Evolutionary conservation across 2,329 filamentous ascomycete genomes (phyloP).

Genomic region (Aaosphaeria arxii): DNA sequence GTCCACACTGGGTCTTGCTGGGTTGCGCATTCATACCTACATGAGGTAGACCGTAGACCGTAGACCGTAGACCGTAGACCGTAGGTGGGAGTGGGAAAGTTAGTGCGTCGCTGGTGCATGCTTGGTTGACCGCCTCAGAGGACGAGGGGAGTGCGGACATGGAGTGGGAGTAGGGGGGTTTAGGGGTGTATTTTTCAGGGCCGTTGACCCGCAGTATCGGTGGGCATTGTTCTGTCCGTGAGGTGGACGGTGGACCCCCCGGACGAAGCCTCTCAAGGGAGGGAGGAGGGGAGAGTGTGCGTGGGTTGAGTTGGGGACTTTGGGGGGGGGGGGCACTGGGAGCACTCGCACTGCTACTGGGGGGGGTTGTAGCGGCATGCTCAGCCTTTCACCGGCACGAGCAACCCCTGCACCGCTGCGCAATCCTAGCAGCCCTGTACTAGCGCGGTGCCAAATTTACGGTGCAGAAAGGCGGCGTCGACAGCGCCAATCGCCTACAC

Average conservation of each 20-base stretch:
- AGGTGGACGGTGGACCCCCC: conserved; percentile 1
- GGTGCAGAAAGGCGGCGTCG: conserved; percentile 13
- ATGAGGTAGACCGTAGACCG: too few relatives aligned
- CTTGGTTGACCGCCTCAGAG: background rate
- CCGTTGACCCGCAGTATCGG: conserved; percentile 13
- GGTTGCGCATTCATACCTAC: too few relatives aligned
- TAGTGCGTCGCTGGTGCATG: background rate
- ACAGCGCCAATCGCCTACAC: conserved; percentile 9
- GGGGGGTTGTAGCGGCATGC: conserved; percentile 1
- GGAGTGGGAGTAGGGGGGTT: background rate
- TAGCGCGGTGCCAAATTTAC: conserved; percentile 23
- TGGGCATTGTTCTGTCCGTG: conserved; percentile 7
- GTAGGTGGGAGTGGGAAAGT: too few relatives aligned
- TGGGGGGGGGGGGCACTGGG: background rate
- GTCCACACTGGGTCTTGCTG: too few relatives aligned
- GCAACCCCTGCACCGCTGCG: background rate
- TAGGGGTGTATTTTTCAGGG: background rate
- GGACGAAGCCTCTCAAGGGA: background rate
- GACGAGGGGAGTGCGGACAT: background rate
- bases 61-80: too few relatives aligned
- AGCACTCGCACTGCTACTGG: background rate
- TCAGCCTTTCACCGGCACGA: conserved; percentile 9
- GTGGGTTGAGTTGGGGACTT: conserved; percentile 1
- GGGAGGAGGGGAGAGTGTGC: background rate
- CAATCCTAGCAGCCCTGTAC: conserved; percentile 20